Evolutionary conservation across 352 stramenopile species (phyloP).

Genomic region (Phytophthora hibernalis): DNA sequence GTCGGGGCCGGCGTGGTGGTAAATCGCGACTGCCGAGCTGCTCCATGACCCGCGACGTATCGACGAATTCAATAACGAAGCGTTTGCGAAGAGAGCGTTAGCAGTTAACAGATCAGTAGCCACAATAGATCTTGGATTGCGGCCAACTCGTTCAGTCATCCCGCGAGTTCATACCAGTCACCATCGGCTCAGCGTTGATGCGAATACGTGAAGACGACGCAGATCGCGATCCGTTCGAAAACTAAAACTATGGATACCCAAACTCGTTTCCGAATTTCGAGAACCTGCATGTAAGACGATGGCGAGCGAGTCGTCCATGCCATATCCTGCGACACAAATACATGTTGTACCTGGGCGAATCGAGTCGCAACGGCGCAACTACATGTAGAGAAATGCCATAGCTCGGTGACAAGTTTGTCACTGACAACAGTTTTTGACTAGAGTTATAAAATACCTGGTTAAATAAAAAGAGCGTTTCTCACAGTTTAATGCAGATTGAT

Average conservation of each 20-base stretch:
- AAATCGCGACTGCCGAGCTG: conserved; percentile 13
- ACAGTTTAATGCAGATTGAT: too few relatives aligned
- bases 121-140: too few relatives aligned
- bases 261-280: not conserved
- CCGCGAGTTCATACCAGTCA: conserved; percentile 2
- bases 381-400: not conserved
- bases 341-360: too few relatives aligned
- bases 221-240: too few relatives aligned
- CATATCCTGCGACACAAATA: conserved; percentile 8
- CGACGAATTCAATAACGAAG: conserved; percentile 1
- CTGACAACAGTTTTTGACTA: too few relatives aligned
- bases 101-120: too few relatives aligned
- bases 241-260: not conserved
- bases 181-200: not conserved
- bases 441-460: too few relatives aligned
- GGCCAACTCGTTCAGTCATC: too few relatives aligned
- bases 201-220: not conserved
- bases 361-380: not conserved
- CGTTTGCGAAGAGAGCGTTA: not conserved
- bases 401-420: too few relatives aligned
- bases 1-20: not conserved
- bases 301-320: not conserved
- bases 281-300: not conserved
- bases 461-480: too few relatives aligned
- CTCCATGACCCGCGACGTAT: not conserved